Evolutionary conservation across 805 yeast species (phyloP).

Genomic region (Cyberlindnera suaveolens): DNA sequence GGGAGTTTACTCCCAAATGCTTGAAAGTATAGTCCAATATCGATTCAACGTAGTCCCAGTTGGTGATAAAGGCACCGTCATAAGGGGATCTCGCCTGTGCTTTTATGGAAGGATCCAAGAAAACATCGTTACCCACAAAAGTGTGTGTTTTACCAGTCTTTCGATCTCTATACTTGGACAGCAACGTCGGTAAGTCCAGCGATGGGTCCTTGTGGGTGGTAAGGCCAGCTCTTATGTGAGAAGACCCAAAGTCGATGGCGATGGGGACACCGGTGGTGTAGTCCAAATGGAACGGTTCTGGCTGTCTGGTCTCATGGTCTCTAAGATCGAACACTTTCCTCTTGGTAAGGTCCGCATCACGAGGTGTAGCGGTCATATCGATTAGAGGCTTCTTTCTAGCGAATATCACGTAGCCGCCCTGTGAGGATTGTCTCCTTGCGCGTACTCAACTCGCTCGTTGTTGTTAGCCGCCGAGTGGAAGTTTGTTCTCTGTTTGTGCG

Average conservation of each 20-base stretch:
- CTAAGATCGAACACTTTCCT: conserved; percentile 20
- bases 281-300: conserved; percentile 42
- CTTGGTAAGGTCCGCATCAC: conserved; percentile 11
- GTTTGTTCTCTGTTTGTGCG: too few relatives aligned
- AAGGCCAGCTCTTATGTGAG: conserved; percentile 53
- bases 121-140: conserved; percentile 77
- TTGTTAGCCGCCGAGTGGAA: not conserved
- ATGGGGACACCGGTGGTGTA: conserved; percentile 63
- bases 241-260: conserved; percentile 82
- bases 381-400: not conserved
- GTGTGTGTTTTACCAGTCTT: conserved; percentile 56
- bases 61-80: conserved; percentile 81
- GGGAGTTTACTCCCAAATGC: conserved; percentile 60
- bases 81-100: conserved; percentile 72
- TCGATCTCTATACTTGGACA: conserved; percentile 76
- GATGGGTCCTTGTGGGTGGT: conserved; percentile 42
- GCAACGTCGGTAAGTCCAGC: conserved; percentile 59
- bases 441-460: not conserved
- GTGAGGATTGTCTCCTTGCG: too few relatives aligned
- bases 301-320: conserved; percentile 15
- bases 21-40: conserved; percentile 79
- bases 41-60: conserved; percentile 87
- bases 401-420: not conserved
- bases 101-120: conserved; percentile 61
- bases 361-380: conserved; percentile 13